Evolutionary conservation across 768 basidiomycete genomes (phyloP).

Genomic region (Lentinula detonsa): DNA sequence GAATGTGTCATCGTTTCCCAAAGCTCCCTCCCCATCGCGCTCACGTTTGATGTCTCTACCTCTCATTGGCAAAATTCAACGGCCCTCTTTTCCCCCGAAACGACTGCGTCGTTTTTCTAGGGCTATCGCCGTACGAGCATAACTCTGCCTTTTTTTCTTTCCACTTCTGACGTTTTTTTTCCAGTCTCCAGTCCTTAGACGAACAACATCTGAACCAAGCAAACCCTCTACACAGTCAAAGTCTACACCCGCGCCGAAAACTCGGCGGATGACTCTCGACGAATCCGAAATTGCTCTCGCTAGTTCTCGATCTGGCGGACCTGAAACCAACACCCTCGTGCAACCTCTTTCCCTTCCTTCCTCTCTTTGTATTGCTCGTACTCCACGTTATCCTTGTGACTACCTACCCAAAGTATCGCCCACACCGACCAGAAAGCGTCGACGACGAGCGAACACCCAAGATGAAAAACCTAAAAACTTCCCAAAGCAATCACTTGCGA

Average conservation of each 20-base stretch:
- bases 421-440: not conserved
- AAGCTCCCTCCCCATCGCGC: not conserved
- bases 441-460: no score
- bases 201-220: not conserved
- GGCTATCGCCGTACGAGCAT: not conserved
- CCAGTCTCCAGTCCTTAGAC: not conserved
- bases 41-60: not conserved
- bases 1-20: not conserved
- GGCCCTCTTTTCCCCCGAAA: not conserved
- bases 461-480: not conserved
- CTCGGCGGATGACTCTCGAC: not conserved
- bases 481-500: not conserved
- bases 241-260: not conserved
- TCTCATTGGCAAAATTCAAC: not conserved
- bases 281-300: not conserved
- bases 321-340: not conserved
- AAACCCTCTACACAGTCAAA: not conserved
- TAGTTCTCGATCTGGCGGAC: not conserved
- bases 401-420: not conserved
- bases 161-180: not conserved
- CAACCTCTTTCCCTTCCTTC: not conserved
- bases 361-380: not conserved
- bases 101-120: not conserved
- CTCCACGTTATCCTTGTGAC: not conserved
- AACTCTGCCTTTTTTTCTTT: not conserved